Conservation (phyloP, 2,329 filamentous ascomycete genomes). For the Sarocladium brachiariae region DNA sequence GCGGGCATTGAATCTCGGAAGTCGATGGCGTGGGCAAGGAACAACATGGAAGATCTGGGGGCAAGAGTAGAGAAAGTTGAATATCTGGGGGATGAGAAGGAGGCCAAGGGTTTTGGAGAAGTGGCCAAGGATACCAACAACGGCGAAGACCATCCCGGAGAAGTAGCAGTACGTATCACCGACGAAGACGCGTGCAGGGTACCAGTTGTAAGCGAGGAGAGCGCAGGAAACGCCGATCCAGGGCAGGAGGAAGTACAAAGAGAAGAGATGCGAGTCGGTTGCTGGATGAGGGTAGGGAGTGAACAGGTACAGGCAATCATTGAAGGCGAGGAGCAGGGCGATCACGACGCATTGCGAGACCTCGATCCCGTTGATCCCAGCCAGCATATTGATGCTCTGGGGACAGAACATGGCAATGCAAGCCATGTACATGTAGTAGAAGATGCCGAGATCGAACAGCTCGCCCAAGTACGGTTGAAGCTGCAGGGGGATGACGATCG, state of each 20-base stretch:
- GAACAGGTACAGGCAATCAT: slow-evolving; percentile 82
- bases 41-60: slow-evolving; percentile 88
- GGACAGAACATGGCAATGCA: slow-evolving; percentile 94
- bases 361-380: slow-evolving; percentile 97
- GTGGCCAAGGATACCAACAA: slow-evolving; percentile 92
- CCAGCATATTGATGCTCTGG: slow-evolving; percentile 99
- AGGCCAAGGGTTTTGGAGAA: slow-evolving; percentile 96
- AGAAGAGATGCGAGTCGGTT: slow-evolving; percentile 93
- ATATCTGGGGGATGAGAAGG: slow-evolving; percentile 85
- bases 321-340: slow-evolving; percentile 72
- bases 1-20: slow-evolving; percentile 80
- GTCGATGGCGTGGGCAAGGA: slow-evolving; percentile 85
- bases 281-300: slow-evolving; percentile 84
- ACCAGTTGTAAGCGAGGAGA: slow-evolving; percentile 85
- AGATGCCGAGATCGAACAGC: slow-evolving; percentile 70
- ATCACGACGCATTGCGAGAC: slow-evolving; percentile 91
- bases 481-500: slow-evolving; percentile 83
- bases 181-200: slow-evolving; percentile 88
- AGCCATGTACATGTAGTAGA: slow-evolving; percentile 97
- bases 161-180: slow-evolving; percentile 99
- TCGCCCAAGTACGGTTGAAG: slow-evolving; percentile 79
- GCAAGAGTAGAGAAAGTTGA: slow-evolving; percentile 91
- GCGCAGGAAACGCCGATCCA: slow-evolving; percentile 90
- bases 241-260: slow-evolving; percentile 86
- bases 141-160: slow-evolving; percentile 97